Evolutionary conservation across 805 yeast genomes (phyloP), one percentile per base, ranked within the genome.

Genomic region (Suhomyces sp.): DNA sequence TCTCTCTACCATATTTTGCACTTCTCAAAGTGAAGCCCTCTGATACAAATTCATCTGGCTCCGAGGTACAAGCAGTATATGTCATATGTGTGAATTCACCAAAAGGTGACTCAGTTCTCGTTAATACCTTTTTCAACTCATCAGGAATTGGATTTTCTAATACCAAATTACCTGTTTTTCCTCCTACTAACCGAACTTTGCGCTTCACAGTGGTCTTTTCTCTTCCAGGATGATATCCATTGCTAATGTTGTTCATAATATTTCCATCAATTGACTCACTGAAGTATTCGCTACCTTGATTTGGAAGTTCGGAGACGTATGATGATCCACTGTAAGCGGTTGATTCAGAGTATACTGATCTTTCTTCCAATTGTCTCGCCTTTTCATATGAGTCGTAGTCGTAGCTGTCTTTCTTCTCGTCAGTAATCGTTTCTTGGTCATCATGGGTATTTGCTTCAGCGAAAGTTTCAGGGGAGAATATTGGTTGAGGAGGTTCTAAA

Each of bases 51-150:
- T 88, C 87, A 69, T 92, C 94, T 1, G 99, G 97, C 52, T 88
- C 92, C 1, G 96, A 80, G 1, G 99, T 94, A 65, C 96, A 92
- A 0, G 99, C 99, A 0, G 98, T 90, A 69, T 94, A 94, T 59
- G 97, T 85, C 97, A 94, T 92, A 71, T 90, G 90, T 13, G 94
- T 86, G 67, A 90, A 94, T 69, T 94, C 99, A 52, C 94, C 97
- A 57, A 87, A 86, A 1, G 78, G 78, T 1, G 78, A 72, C 58
- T 90, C 96, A 47, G 94, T 83, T 61, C 90, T 79, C 4, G 97
- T 96, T 51, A 96, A 73, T 58, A 91, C 92, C 56, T 88, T 85
- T 60, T 86, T 83, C 54, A 94, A 77, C 56, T 92, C 94, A 23
- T 91, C 85, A 12, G 99, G 98, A 47, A 94, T 87, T 3, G 98